phyloP scores from a whole-genome alignment of 2,329 filamentous ascomycete species.

The Aureobasidium sp. region DNA sequence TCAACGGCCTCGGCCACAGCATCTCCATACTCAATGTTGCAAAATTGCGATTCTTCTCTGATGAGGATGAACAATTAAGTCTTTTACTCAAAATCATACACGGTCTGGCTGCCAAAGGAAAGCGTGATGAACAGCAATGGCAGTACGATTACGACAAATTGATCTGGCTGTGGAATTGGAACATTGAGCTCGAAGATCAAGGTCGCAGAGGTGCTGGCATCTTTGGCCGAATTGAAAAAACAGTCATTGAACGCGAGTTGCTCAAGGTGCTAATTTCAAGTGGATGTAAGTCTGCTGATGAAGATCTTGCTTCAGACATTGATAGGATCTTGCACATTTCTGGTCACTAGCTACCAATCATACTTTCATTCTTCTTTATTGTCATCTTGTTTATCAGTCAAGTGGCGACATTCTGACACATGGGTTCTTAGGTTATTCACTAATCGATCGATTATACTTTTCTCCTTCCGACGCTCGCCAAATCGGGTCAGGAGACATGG shows the following conservation, averaged over 20 bases:
- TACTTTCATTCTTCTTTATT: neutral
- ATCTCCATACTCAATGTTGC: constrained; percentile 38
- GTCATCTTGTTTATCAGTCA: neutral
- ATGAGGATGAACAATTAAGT: constrained; percentile 57
- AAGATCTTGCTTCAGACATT: constrained; percentile 2
- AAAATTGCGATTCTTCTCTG: constrained; percentile 58
- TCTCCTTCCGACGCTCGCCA: constrained; percentile 40
- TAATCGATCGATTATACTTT: constrained; percentile 43
- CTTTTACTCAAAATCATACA: constrained; percentile 56
- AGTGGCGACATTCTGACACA: neutral
- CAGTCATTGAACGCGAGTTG: constrained; percentile 63
- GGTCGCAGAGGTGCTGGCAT: constrained; percentile 41
- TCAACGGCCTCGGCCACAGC: constrained; percentile 35
- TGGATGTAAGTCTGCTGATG: constrained; percentile 26
- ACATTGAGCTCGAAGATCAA: constrained; percentile 40
- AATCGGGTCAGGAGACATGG: constrained; percentile 39
- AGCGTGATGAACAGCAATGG: constrained; percentile 60
- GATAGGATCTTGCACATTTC: constrained; percentile 7
- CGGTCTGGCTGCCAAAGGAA: constrained; percentile 40
- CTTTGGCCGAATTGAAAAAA: constrained; percentile 51
- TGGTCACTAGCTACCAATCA: neutral
- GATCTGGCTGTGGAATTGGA: constrained; percentile 70
- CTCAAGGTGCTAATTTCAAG: constrained; percentile 56
- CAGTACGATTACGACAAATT: constrained; percentile 55
- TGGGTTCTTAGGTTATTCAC: constrained; percentile 4